Base-by-base conservation (phyloP, 2,329 filamentous ascomycete species). In the Penicillium paneum region DNA sequence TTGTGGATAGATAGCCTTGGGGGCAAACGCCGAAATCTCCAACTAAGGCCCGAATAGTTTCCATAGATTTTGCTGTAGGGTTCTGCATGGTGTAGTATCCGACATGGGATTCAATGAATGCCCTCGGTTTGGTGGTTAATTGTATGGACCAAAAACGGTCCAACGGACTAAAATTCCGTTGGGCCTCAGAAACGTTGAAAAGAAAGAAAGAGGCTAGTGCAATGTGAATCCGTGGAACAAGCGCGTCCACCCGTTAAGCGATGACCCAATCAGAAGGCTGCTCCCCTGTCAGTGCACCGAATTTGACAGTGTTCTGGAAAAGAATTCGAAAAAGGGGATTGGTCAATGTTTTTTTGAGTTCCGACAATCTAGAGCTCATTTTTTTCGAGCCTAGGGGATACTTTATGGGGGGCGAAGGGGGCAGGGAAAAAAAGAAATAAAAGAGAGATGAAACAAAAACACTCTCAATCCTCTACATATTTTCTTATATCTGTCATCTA, bases 301-400 rank as follows among this genome's bases (percentile, higher is more conserved):
- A 26, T 34, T 49, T 54, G 39, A 50, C 52, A 54, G 46, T 50
- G 19, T 54, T 54, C 52, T 54, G 46, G 52, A 54, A 54, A 54
- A 39, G 17, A 50, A 28, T 44, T 34, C 28, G 32, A 50, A 49
- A 39, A 50, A 50, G 26, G 32, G 7, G 39, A 44, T 54, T 49
- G 40, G 52, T 26, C 36, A 21, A 39, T 44, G 8, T 39, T 3
- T 12, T 38, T 39, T 43, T 26, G 29, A 35, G 19, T 35, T 26
- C 38, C 38, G 45, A 34, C n/a, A 41, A 42, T 49, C 51, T 54
- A 43, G 39, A 52, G 50, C 50, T 32, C 39, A n/a, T 32, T 50
- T 43, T 32, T 53, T 48, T 40, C 6, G 38, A 32, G 38, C 31
- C 38, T 32, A 54, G 39, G 21, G 52, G 32, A 29, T 43, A 28